Evolutionary conservation across 1,139 yeast genomes (phyloP).

Genomic region (Sugiyamaella pinicola): DNA sequence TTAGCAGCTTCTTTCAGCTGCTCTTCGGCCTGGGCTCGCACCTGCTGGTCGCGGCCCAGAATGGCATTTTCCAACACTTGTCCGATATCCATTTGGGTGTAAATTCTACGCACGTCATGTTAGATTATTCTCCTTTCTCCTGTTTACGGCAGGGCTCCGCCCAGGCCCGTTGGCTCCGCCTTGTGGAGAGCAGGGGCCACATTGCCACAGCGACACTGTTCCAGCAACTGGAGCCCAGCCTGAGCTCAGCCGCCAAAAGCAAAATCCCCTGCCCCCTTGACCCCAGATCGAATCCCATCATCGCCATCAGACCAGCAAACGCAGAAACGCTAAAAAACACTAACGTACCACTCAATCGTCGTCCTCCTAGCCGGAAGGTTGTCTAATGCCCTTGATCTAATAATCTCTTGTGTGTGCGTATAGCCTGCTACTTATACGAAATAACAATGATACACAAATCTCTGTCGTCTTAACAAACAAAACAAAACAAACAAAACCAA

Average conservation of each 20-base stretch:
- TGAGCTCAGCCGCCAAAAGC: background rate
- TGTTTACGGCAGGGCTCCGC: conserved; percentile 1
- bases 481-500: too few relatives aligned
- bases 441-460: too few relatives aligned
- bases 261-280: background rate
- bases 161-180: background rate
- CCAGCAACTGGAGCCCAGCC: too few relatives aligned
- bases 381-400: background rate
- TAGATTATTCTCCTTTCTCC: background rate
- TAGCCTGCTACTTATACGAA: too few relatives aligned
- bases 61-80: conserved; percentile 59
- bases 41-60: conserved; percentile 51
- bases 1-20: conserved; percentile 73
- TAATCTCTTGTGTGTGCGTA: too few relatives aligned
- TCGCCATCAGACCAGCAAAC: background rate
- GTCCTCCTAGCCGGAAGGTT: background rate
- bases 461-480: too few relatives aligned
- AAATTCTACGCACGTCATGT: too few relatives aligned
- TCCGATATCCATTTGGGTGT: conserved; percentile 18
- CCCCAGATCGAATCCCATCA: background rate
- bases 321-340: background rate
- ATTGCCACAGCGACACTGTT: too few relatives aligned
- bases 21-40: conserved; percentile 78
- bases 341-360: conserved; percentile 6
- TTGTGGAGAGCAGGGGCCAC: background rate